A percentile compares a stretch with the other conserved stretches of the same genome.
These are phyloP conservation scores for Rhododendron kiyosumense DNA, from an alignment of 148 eudicot genomes.

Conservation along the genomic window DNA sequence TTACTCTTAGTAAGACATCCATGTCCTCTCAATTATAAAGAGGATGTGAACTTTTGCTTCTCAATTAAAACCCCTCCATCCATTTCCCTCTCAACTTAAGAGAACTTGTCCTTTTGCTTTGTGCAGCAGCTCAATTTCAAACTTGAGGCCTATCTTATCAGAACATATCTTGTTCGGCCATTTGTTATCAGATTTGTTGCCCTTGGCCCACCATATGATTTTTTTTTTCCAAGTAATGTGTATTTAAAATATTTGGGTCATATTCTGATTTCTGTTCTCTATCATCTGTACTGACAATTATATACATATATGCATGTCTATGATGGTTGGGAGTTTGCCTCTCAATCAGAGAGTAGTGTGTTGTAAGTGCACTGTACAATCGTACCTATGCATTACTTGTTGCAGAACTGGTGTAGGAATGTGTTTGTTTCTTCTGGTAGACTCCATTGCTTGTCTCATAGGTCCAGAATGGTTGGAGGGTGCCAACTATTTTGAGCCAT, in stretches of 20 bases:
- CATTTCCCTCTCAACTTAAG: not conserved
- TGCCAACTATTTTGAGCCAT: not conserved
- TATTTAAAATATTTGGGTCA: not conserved
- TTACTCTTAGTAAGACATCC: not conserved
- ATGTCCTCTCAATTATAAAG: not conserved
- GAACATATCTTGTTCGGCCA: not conserved
- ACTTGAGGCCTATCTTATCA: not conserved
- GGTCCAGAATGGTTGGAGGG: not conserved
- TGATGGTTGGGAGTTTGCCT: not conserved
- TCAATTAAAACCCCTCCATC: not conserved
- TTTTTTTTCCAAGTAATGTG: not conserved
- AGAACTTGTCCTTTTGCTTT: not conserved
- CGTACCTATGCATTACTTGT: not conserved
- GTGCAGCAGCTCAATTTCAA: not conserved
- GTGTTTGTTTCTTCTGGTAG: not conserved
- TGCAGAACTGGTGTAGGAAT: not conserved
- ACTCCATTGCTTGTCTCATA: not conserved
- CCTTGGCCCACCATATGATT: not conserved
- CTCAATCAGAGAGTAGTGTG: not conserved
- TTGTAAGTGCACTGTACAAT: not conserved
- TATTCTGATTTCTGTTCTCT: not conserved
- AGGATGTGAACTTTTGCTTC: not conserved
- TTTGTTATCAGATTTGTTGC: not conserved
- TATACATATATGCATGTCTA: not conserved
- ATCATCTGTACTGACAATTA: not conserved